Base-by-base conservation (phyloP, 352 stramenopile genomes). In the Phytophthora agathidicida region DNA sequence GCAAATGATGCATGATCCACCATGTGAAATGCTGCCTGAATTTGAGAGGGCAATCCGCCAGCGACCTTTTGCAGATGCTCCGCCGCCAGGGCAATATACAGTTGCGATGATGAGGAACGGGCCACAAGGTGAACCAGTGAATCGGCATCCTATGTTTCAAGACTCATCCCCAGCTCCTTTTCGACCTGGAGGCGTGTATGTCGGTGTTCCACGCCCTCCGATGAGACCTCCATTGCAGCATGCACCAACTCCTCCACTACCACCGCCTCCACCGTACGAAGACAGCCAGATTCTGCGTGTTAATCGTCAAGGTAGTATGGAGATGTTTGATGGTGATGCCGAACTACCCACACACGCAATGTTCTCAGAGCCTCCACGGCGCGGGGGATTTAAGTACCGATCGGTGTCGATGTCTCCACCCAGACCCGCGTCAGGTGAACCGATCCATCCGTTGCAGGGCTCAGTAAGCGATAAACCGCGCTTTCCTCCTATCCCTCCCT, bases 241-340 rank as follows among this genome's bases (percentile, higher is more conserved):
- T 14, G n/a, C 28, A 37, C 20, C 56, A 32, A 20, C 35, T 30
- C 27, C 32, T 38, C 33, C 32, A 26, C 28, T 47, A 13, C 48
- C 38, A 39, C 47, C 46, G 23, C 55, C 48, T 22, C 37, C 50
- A 7, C 42, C 54, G 6, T 88, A 73, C 38, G 49, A 54, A 27
- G 71, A 89, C 27, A 87, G 85, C 16, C 72, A 82, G 19, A 90
- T 91, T 52, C 27, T 93, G n/a, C 81, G 84, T 3, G 78, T 93
- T 26, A 87, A 88, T 48, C 73, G 81, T 10, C 79, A 88, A 62
- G 81, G 80, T 26, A 65, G 52, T 36, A 73, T 88, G 44, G 70
- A 88, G 48, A 83, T 84, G 64, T 71, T 88, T 37, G 42, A 59
- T 37, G 57, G 53, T n/a, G 65, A 55, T 2, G 16, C 33, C 27